Evolutionary conservation across 352 stramenopile species (phyloP).

Genomic region (Phytophthora niederhauseri): DNA sequence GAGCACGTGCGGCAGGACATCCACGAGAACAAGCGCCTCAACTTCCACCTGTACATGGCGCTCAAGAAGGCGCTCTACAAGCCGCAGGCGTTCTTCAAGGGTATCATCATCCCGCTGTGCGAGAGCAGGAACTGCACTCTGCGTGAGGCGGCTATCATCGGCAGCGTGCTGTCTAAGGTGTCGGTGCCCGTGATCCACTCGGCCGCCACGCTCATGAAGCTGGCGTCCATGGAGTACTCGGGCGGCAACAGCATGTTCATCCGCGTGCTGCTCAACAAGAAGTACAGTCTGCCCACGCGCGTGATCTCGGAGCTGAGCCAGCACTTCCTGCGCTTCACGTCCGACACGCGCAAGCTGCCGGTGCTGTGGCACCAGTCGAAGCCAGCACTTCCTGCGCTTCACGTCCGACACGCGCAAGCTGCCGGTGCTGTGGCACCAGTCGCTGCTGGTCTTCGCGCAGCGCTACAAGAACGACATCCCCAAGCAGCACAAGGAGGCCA

Average conservation of each 20-base stretch:
- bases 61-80: constrained; percentile 99
- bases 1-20: constrained; percentile 98
- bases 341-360: constrained; percentile 89
- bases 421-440: constrained; percentile 99
- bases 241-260: constrained; percentile 99
- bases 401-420: constrained; percentile 86
- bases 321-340: constrained; percentile 96
- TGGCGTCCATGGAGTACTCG: constrained; percentile 97
- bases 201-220: constrained; percentile 98
- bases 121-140: constrained; percentile 96
- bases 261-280: constrained; percentile 99
- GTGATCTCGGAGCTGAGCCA: constrained; percentile 97
- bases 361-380: constrained; percentile 99
- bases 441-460: constrained; percentile 97
- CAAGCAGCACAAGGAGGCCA: constrained; percentile 93
- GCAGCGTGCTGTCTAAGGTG: constrained; percentile 97
- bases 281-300: constrained; percentile 98
- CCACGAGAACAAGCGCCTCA: constrained; percentile 96
- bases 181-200: constrained; percentile 99
- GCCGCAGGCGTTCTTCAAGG: constrained; percentile 99
- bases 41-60: constrained; percentile 99
- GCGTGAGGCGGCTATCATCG: constrained; percentile 98
- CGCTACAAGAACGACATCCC: constrained; percentile 99
- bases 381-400: constrained; percentile 97
- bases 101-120: constrained; percentile 98